These are phyloP conservation scores for Juglanconis juglandina DNA, from an alignment of 2,329 filamentous ascomycete species.

Conservation along the genomic window DNA sequence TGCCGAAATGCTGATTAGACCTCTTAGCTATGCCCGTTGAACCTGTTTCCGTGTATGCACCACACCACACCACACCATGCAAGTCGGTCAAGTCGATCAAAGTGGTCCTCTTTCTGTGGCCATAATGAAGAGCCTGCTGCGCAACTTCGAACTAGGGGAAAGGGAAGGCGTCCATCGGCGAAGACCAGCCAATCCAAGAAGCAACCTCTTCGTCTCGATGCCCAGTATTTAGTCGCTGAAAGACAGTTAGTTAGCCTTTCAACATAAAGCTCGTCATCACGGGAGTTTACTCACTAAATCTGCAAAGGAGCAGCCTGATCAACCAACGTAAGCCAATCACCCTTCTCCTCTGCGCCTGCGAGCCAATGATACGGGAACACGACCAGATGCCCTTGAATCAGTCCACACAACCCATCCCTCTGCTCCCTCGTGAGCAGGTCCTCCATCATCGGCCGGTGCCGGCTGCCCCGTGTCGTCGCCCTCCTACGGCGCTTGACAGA, in stretches of 20 bases:
- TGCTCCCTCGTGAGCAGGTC: slow-evolving; percentile 73
- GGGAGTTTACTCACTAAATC: slow-evolving; percentile 72
- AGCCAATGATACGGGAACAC: slow-evolving; percentile 97
- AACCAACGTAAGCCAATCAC: slow-evolving; percentile 95
- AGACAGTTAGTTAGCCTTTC: background rate
- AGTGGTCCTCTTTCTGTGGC: too few relatives aligned
- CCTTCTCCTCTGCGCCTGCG: slow-evolving; percentile 82
- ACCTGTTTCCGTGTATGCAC: background rate
- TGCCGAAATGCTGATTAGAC: background rate
- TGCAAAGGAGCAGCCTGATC: slow-evolving; percentile 94
- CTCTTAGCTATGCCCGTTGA: background rate
- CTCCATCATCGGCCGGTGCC: slow-evolving; percentile 61
- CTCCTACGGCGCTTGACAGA: slow-evolving; percentile 62
- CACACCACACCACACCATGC: background rate
- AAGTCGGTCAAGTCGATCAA: background rate
- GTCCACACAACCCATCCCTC: slow-evolving; percentile 74
- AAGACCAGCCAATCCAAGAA: background rate
- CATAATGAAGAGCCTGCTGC: background rate
- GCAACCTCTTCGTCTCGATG: background rate
- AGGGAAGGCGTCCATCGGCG: background rate
- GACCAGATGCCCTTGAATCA: slow-evolving; percentile 86
- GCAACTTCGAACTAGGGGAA: background rate
- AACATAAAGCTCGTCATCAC: background rate
- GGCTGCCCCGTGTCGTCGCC: slow-evolving; percentile 66
- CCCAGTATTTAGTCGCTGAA: background rate